Evolutionary conservation across 1,139 yeast genomes (phyloP).

Genomic region (Debaryomyces sp.): DNA sequence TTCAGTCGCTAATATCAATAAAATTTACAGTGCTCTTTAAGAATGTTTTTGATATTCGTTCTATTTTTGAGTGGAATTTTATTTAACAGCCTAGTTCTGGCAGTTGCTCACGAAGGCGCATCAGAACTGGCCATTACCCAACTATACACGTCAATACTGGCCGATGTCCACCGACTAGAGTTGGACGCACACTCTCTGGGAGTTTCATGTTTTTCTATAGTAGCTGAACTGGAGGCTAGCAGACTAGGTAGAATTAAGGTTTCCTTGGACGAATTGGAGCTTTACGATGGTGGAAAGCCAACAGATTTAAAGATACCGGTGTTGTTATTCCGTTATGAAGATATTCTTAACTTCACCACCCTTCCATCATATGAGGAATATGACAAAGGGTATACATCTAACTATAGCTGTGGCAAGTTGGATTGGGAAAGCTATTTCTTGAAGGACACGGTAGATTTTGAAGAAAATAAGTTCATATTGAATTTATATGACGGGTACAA

Average conservation of each 20-base stretch:
- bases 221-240: neutral
- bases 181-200: neutral
- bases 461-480: conserved; percentile 7
- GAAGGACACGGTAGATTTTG: too few relatives aligned
- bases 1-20: neutral
- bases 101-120: too few relatives aligned
- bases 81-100: too few relatives aligned
- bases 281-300: too few relatives aligned
- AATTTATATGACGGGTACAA: conserved; percentile 7
- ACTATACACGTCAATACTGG: too few relatives aligned
- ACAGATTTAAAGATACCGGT: conserved; percentile 19
- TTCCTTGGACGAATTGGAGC: too few relatives aligned
- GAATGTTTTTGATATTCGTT: too few relatives aligned
- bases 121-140: too few relatives aligned
- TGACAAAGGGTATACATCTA: conserved; percentile 8
- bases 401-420: conserved; percentile 1
- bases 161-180: too few relatives aligned
- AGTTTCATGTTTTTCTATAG: neutral
- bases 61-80: too few relatives aligned
- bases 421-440: conserved; percentile 6
- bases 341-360: conserved; percentile 24
- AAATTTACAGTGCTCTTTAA: neutral
- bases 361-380: conserved; percentile 23
- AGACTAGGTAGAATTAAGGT: neutral
- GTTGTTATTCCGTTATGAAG: conserved; percentile 27